Conservation (phyloP, 1,284 basidiomycete genomes). For the Neotropicomus parvogracilis region DNA sequence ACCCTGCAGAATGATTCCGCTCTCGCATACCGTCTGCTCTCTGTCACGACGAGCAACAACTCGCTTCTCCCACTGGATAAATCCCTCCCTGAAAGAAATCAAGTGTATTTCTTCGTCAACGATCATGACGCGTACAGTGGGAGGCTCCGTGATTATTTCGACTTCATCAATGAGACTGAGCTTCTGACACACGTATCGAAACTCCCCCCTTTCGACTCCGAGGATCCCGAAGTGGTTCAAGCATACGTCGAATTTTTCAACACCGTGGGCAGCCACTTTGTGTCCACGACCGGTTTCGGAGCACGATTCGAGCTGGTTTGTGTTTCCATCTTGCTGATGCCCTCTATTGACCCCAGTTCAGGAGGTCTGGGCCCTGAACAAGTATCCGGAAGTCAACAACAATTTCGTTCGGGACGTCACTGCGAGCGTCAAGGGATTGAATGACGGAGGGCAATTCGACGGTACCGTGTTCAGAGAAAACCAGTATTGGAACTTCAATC, state of each 20-base stretch:
- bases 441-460: slow-evolving; percentile 2
- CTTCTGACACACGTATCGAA: slow-evolving; percentile 1
- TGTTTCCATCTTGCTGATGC: not conserved
- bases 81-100: not conserved
- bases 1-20: not conserved
- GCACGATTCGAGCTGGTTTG: slow-evolving; percentile 1
- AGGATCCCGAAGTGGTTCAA: not conserved
- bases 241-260: slow-evolving; percentile 3
- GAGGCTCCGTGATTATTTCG: not conserved
- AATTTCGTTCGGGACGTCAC: not conserved
- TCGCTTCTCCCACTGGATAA: slow-evolving; percentile 1
- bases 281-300: not conserved
- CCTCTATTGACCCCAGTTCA: not conserved
- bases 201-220: not conserved
- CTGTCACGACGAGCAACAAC: not conserved
- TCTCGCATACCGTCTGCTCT: not conserved
- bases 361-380: slow-evolving; percentile 3
- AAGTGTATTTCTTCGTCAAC: slow-evolving; percentile 1
- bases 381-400: not conserved
- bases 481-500: slow-evolving; percentile 1
- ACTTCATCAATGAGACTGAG: slow-evolving; percentile 3
- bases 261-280: not conserved
- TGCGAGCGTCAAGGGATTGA: slow-evolving; percentile 5
- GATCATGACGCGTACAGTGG: slow-evolving; percentile 1
- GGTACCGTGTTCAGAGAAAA: not conserved